Base-by-base conservation (phyloP, 257 asterid genomes). In the Henckelia pumila region DNA sequence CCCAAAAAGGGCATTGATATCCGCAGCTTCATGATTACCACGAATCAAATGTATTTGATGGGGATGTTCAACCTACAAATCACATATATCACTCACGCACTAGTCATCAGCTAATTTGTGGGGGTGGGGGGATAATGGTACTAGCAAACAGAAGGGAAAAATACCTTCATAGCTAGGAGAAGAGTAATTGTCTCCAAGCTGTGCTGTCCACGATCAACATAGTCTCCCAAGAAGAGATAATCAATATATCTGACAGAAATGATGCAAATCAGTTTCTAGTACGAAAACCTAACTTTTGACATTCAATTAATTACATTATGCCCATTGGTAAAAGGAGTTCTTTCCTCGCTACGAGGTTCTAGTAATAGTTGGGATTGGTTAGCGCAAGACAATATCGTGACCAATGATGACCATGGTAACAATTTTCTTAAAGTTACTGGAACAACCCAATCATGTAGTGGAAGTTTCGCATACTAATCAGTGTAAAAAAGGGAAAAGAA, bases 21-120 rank as follows among this genome's bases (percentile, higher is more conserved):
- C 99, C 56, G 99, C 96, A 73, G 99, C 99, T 83, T 93, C 99
- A 69, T 93, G 99, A 82, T 93, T 93, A 71, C 99, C 99, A 37
- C 99, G 97, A 61, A 93, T 93, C 59, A 93, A 69, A 77, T 93
- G 97, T 74, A 93, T 78, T 84, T 88, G 95, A 71, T 69, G 84
- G 9, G 95, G 89, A 85, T 90, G 72, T 80, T 93, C 99, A 61
- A 86, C 97, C 99, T 93, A 70, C 77, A 77, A 23, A 73, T 26
- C 75, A 68, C 40, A 64, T 50, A 64, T 75, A 63, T 33, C 75
- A 69, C 61, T 58, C 64, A 66, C 29, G 50, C 32, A 59, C 47
- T 22, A 16, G 8, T 61, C 59, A 50, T 56, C 28, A 52, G 37
- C 55, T 35, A 7, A 29, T 17, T 30, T 29, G n/a, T 6, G 63